A percentile compares a stretch with the other conserved stretches of the same genome.
Evolutionary conservation across 495 filamentous ascomycete genomes (phyloP).

Genomic region (Polyplosphaeria fusca): DNA sequence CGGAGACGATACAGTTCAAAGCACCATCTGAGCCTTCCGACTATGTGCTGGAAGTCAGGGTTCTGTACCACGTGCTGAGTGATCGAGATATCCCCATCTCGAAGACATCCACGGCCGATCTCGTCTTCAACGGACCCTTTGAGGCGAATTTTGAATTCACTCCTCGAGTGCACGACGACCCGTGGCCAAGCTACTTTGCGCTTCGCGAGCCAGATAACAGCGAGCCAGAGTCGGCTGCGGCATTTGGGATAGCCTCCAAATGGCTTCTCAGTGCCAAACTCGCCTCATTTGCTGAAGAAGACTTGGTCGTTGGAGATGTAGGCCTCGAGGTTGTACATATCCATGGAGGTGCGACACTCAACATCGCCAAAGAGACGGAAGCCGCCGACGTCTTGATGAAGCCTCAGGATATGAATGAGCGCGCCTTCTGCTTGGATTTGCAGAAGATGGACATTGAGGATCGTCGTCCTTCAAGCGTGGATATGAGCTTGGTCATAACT

Average conservation of each 20-base stretch:
- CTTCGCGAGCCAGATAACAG: constrained; percentile 33
- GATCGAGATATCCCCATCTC: constrained; percentile 81
- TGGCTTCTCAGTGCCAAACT: constrained; percentile 75
- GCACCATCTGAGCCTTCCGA: constrained; percentile 52
- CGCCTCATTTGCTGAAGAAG: constrained; percentile 70
- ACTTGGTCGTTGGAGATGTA: constrained; percentile 64
- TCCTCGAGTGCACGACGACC: constrained; percentile 68
- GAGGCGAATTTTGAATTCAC: constrained; percentile 83
- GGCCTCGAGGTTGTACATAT: constrained; percentile 55
- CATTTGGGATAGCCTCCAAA: constrained; percentile 66
- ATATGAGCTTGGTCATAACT: constrained; percentile 68
- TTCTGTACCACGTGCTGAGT: constrained; percentile 71
- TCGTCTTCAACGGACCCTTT: constrained; percentile 77
- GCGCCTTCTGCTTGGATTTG: constrained; percentile 66
- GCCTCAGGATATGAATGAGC: constrained; percentile 64
- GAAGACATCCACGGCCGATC: constrained; percentile 61
- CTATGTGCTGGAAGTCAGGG: constrained; percentile 67
- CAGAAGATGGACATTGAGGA: constrained; percentile 78
- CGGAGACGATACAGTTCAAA: constrained; percentile 49
- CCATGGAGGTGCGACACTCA: constrained; percentile 53
- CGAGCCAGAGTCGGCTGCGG: constrained; percentile 17
- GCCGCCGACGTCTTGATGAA: constrained; percentile 43
- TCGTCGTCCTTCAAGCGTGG: constrained; percentile 64
- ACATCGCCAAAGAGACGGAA: constrained; percentile 44
- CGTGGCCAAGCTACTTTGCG: constrained; percentile 84